Evolutionary conservation across 2,329 filamentous ascomycete species (phyloP).

Genomic region (Botryotinia narcissicola): DNA sequence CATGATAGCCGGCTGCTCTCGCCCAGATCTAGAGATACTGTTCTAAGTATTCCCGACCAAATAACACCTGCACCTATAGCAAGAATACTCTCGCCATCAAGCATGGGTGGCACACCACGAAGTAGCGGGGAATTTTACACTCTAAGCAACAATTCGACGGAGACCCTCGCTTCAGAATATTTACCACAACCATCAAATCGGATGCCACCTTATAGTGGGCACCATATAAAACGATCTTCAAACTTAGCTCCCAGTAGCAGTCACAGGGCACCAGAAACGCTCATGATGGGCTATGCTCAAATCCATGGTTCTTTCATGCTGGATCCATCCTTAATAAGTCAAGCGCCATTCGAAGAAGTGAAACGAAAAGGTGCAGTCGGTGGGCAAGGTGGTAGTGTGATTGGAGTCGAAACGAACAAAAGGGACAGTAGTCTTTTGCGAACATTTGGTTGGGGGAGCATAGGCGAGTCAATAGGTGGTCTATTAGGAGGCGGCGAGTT

Average conservation of each 20-base stretch:
- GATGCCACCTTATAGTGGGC: constrained; percentile 44
- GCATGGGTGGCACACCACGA: constrained; percentile 73
- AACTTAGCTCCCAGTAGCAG: constrained; percentile 44
- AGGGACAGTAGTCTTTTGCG: constrained; percentile 77
- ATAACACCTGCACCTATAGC: constrained; percentile 53
- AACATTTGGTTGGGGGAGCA: constrained; percentile 80
- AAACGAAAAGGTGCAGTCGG: constrained; percentile 91
- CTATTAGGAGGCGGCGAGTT: constrained; percentile 82
- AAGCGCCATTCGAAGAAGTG: constrained; percentile 88
- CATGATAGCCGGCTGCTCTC: constrained; percentile 30
- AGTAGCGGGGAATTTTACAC: constrained; percentile 96
- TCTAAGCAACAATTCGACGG: constrained; percentile 89
- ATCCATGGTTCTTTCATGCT: constrained; percentile 88
- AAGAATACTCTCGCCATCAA: constrained; percentile 74
- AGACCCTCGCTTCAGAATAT: constrained; percentile 90
- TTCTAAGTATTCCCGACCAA: constrained; percentile 55
- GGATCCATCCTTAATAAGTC: constrained; percentile 86
- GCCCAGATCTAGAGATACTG: constrained; percentile 35
- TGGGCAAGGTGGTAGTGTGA: constrained; percentile 81
- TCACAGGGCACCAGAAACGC: constrained; percentile 62
- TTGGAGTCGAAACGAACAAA: constrained; percentile 72
- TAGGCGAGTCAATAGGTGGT: constrained; percentile 85
- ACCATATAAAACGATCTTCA: constrained; percentile 44
- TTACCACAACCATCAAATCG: constrained; percentile 52
- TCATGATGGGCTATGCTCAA: constrained; percentile 99